Conservation (phyloP, 2,329 filamentous ascomycete genomes). For the Lasiodiplodia theobromae region DNA sequence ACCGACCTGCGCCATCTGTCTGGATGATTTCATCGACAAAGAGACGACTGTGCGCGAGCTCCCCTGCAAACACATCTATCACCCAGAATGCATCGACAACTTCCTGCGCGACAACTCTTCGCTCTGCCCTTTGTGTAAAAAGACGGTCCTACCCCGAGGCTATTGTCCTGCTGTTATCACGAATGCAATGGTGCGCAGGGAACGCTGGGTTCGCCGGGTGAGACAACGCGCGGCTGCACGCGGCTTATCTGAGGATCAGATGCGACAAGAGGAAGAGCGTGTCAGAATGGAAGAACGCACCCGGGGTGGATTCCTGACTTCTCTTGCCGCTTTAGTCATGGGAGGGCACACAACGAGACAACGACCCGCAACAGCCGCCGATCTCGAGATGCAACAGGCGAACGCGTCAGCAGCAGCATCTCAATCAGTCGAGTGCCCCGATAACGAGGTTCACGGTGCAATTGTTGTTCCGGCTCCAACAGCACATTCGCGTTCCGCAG, state of each 20-base stretch:
- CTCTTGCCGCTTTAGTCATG: constrained; percentile 18
- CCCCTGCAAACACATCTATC: constrained; percentile 90
- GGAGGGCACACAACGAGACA: constrained; percentile 21
- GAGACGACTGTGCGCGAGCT: constrained; percentile 81
- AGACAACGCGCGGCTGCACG: constrained; percentile 54
- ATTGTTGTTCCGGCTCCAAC: constrained; percentile 23
- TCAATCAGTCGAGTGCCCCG: constrained; percentile 19
- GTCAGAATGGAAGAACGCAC: constrained; percentile 25
- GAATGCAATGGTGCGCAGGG: constrained; percentile 77
- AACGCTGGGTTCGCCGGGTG: constrained; percentile 71
- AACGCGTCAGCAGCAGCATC: background rate
- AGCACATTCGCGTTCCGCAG: constrained; percentile 23
- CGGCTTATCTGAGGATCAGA: constrained; percentile 23
- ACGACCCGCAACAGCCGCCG: constrained; percentile 13
- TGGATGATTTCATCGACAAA: constrained; percentile 77
- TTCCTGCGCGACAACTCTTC: constrained; percentile 82
- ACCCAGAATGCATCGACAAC: constrained; percentile 87
- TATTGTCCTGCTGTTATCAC: constrained; percentile 62
- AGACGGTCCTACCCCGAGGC: constrained; percentile 75
- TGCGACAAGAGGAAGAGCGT: constrained; percentile 24
- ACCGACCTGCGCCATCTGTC: constrained; percentile 86
- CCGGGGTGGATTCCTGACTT: constrained; percentile 18
- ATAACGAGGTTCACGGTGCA: constrained; percentile 14
- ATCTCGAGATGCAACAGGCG: constrained; percentile 28
- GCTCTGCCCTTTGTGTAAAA: constrained; percentile 90